Conservation (phyloP, 106 monocot genomes). For the Allium sativum region DNA sequence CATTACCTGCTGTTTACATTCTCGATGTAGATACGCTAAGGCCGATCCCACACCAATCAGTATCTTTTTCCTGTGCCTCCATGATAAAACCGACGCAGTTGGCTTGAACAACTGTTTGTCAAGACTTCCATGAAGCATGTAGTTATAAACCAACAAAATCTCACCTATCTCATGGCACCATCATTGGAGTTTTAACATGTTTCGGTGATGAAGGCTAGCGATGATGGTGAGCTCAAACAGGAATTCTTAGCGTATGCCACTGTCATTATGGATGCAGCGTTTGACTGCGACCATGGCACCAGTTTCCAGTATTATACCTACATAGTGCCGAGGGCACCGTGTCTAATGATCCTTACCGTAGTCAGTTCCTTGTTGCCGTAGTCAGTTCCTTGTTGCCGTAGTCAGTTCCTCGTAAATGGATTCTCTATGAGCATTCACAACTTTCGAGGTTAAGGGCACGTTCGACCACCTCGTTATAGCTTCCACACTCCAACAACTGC, state of each 20-base stretch:
- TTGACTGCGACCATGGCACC: conserved; percentile 87
- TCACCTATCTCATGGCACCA: conserved; percentile 95
- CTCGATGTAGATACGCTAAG: conserved; percentile 92
- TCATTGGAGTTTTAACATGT: conserved; percentile 67
- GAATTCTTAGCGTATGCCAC: conserved; percentile 49
- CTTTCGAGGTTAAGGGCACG: conserved; percentile 29
- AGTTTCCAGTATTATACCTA: conserved; percentile 70
- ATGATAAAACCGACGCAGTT: conserved; percentile 19
- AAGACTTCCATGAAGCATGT: conserved; percentile 91
- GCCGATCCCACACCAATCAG: conserved; percentile 84
- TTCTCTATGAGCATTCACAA: conserved; percentile 53
- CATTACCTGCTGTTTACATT: conserved; percentile 94
- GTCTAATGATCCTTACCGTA: conserved; percentile 54
- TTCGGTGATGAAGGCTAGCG: conserved; percentile 88
- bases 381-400: no score
- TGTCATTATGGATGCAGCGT: conserved; percentile 50
- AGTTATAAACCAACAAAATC: conserved; percentile 87
- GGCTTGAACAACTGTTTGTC: conserved; percentile 73
- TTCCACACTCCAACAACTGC: conserved; percentile 51
- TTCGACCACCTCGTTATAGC: conserved; percentile 10
- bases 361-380: conserved; percentile 60
- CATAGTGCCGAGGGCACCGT: conserved; percentile 89
- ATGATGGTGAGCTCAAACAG: conserved; percentile 92
- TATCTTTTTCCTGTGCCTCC: conserved; percentile 66
- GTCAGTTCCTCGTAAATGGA: no score